Evolutionary conservation across 1,284 basidiomycete genomes (phyloP).

Genomic region (Phellinidium pouzarii): DNA sequence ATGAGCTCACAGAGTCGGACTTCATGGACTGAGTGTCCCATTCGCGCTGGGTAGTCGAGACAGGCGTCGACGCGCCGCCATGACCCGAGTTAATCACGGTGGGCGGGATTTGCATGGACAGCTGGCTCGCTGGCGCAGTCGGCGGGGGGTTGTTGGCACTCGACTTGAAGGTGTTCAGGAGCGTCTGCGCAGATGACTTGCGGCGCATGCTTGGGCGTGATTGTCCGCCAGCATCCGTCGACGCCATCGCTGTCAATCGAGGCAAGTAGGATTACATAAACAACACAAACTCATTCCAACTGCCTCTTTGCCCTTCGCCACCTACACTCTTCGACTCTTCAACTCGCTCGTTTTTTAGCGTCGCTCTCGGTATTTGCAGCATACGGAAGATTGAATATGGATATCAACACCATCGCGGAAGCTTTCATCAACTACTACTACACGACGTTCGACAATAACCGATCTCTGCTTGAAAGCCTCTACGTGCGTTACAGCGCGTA

Average conservation of each 20-base stretch:
- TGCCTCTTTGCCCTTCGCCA: neutral
- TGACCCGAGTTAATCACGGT: conserved; percentile 11
- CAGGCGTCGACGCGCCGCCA: conserved; percentile 29
- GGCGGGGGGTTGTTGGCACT: conserved; percentile 24
- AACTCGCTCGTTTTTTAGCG: neutral
- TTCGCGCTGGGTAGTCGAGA: conserved; percentile 42
- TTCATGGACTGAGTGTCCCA: conserved; percentile 63
- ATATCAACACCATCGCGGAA: conserved; percentile 57
- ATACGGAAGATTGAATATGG: conserved; percentile 46
- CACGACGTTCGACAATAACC: conserved; percentile 57
- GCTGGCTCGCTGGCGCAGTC: conserved; percentile 26
- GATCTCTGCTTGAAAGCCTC: conserved; percentile 48
- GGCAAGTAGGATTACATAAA: conserved; percentile 8
- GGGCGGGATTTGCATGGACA: conserved; percentile 20
- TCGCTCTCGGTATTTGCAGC: conserved; percentile 20
- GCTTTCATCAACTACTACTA: conserved; percentile 79
- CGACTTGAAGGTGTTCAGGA: conserved; percentile 69
- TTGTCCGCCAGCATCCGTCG: conserved; percentile 16
- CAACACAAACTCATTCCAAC: neutral
- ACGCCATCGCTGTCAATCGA: conserved; percentile 12
- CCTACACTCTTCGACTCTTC: conserved; percentile 16
- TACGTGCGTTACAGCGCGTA: conserved; percentile 54
- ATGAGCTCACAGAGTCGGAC: conserved; percentile 39
- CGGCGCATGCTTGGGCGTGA: conserved; percentile 64
- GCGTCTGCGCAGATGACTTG: conserved; percentile 78